Base-by-base conservation (phyloP, 2,329 filamentous ascomycete genomes). In the Curvularia verruculosa region DNA sequence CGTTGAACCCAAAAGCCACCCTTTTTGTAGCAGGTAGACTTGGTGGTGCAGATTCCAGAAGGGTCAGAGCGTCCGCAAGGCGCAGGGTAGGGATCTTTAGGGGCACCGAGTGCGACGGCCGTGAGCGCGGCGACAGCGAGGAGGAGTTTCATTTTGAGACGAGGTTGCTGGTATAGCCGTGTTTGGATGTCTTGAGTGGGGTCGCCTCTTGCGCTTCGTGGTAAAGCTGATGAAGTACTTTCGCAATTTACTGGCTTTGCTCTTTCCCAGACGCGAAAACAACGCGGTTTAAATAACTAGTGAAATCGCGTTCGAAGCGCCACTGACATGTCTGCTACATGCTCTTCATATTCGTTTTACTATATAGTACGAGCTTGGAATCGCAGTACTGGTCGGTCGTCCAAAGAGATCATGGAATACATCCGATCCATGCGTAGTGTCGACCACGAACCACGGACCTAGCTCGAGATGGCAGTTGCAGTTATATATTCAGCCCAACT, bases 1-100 rank as follows among this genome's bases (percentile, higher is more conserved):
- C 70, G 57, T 56, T 71, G 68, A n/a, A 72, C 69, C 18, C 61
- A 72, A 46, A 71, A 68, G 18, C 70, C 70, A 8, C 68, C 67
- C 44, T 66, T 60, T 47, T 63, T 59, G 50, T 60, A 58, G 52
- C 69, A 71, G 6, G 62, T 65, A 18, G 52, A 15, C 56, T 72
- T 63, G 12, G 66, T 69, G 1, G 66, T 65, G 58, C 70, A 72
- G 43, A 69, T 64, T 29, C 70, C 70, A 1, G 67, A 70, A 5
- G 70, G 70, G 28, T 59, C 59, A 12, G 64, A 67, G 15, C 70
- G 65, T 15, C 70, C 70, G 34, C 70, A 72, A 6, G 70, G 70
- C 0, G 69, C 68, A 6, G 68, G 67, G 50, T 71, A 71, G 0
- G 67, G 69, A 28, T 72, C 68, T 40, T 59, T 61, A 6, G 67